Evolutionary conservation across 2,329 filamentous ascomycete genomes (phyloP).

Genomic region (Trichoderma asperellum): DNA sequence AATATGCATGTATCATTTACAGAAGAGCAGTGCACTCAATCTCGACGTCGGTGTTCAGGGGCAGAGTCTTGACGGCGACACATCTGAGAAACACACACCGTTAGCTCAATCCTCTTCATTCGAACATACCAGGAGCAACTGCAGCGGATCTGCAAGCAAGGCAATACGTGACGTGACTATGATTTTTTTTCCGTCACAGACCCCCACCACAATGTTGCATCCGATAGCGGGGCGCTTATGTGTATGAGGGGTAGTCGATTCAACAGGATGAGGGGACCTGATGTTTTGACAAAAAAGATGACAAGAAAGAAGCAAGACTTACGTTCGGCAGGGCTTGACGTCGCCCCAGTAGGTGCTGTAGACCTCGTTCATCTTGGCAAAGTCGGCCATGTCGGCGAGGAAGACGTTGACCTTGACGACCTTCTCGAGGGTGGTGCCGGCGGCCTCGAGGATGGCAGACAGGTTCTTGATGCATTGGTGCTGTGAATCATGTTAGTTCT

Average conservation of each 20-base stretch:
- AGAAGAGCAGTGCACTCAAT: slow-evolving; percentile 43
- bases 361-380: slow-evolving; percentile 73
- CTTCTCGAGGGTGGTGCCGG: slow-evolving; percentile 65
- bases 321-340: slow-evolving; percentile 52
- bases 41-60: slow-evolving; percentile 41
- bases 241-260: slow-evolving; percentile 14
- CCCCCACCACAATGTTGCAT: slow-evolving; percentile 23
- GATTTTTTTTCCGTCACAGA: neutral
- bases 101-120: neutral
- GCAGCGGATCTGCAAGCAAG: neutral
- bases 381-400: slow-evolving; percentile 73
- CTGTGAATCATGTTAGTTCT: slow-evolving; percentile 31
- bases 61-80: slow-evolving; percentile 44
- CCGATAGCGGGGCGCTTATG: slow-evolving; percentile 22
- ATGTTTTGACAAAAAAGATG: neutral
- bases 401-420: slow-evolving; percentile 77
- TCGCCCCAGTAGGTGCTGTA: slow-evolving; percentile 71
- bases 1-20: slow-evolving; percentile 27
- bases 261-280: neutral
- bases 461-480: slow-evolving; percentile 73
- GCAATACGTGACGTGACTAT: neutral
- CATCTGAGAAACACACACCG: slow-evolving; percentile 34
- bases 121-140: neutral
- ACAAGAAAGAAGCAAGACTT: slow-evolving; percentile 30
- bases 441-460: slow-evolving; percentile 68